A percentile compares a stretch with the other conserved stretches of the same genome.
phyloP scores from a whole-genome alignment of 164 flowering plant species.

The Platanus orientalis region DNA sequence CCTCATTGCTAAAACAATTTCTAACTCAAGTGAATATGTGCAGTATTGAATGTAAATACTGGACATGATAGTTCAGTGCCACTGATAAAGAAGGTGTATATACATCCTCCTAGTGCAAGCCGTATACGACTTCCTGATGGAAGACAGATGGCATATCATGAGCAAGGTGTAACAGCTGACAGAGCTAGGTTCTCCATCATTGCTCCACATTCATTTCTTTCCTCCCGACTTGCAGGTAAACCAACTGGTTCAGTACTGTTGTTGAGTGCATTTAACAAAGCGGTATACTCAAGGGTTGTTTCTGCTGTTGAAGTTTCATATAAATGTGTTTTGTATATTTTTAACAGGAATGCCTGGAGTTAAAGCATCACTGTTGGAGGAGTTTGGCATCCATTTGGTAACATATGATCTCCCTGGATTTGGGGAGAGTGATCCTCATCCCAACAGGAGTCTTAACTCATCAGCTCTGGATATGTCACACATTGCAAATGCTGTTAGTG shows the following conservation, averaged over 20 bases:
- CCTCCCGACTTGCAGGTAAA: slow-evolving; percentile 90
- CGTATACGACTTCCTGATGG: slow-evolving; percentile 84
- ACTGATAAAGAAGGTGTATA: slow-evolving; percentile 43
- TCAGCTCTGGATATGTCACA: slow-evolving; percentile 74
- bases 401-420: slow-evolving; percentile 99
- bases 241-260: background rate
- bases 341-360: slow-evolving; percentile 70
- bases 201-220: slow-evolving; percentile 80
- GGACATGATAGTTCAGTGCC: slow-evolving; percentile 23
- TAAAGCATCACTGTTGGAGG: slow-evolving; percentile 59
- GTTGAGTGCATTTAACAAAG: slow-evolving; percentile 2
- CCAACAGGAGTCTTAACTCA: slow-evolving; percentile 64
- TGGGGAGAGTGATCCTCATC: slow-evolving; percentile 99
- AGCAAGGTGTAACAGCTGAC: slow-evolving; percentile 67
- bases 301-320: background rate
- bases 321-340: slow-evolving; percentile 9
- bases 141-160: slow-evolving; percentile 74
- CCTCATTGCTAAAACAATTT: background rate
- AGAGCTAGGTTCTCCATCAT: slow-evolving; percentile 69
- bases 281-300: background rate
- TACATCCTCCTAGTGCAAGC: slow-evolving; percentile 76
- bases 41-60: slow-evolving; percentile 54
- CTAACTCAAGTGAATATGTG: slow-evolving; percentile 22
- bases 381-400: slow-evolving; percentile 81
- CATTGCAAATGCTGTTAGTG: slow-evolving; percentile 60